Conservation (phyloP, 768 basidiomycete genomes). For the Cystobasidium ongulense region DNA sequence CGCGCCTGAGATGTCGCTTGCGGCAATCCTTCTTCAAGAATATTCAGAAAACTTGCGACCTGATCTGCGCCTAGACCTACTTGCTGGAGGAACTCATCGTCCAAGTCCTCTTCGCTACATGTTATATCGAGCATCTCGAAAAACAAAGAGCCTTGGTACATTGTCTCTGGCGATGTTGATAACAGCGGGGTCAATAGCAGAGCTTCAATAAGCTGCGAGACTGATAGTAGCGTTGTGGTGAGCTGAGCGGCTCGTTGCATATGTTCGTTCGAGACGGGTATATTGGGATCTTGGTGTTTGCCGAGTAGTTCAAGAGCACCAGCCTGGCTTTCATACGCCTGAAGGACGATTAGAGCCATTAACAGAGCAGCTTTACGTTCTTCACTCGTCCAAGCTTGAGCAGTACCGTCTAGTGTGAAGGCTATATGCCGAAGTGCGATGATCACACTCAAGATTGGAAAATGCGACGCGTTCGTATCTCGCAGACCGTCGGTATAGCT, state of each 20-base stretch:
- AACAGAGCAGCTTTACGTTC: conserved; percentile 1
- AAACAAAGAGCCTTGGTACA: conserved; percentile 13
- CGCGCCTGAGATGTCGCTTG: background rate
- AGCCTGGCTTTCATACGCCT: background rate
- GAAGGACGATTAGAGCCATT: background rate
- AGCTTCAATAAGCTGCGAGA: conserved; percentile 3
- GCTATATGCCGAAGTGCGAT: background rate
- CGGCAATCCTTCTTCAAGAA: conserved; percentile 12
- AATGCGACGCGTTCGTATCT: background rate
- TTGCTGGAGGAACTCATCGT: background rate
- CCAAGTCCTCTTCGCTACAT: background rate
- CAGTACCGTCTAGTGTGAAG: background rate
- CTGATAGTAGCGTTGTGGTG: background rate
- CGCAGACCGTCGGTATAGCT: background rate
- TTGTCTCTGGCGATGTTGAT: background rate
- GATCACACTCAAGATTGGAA: background rate
- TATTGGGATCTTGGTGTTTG: background rate
- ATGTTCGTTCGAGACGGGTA: background rate
- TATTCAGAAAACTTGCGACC: background rate
- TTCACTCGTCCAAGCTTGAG: background rate
- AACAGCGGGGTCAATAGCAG: conserved; percentile 7
- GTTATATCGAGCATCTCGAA: background rate
- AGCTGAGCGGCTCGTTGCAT: conserved; percentile 22
- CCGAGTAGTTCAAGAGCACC: background rate
- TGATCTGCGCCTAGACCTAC: background rate